Evolutionary conservation across 2,329 filamentous ascomycete genomes (phyloP), one percentile per base, ranked within the genome.

Genomic region (Microdochium bolleyi): DNA sequence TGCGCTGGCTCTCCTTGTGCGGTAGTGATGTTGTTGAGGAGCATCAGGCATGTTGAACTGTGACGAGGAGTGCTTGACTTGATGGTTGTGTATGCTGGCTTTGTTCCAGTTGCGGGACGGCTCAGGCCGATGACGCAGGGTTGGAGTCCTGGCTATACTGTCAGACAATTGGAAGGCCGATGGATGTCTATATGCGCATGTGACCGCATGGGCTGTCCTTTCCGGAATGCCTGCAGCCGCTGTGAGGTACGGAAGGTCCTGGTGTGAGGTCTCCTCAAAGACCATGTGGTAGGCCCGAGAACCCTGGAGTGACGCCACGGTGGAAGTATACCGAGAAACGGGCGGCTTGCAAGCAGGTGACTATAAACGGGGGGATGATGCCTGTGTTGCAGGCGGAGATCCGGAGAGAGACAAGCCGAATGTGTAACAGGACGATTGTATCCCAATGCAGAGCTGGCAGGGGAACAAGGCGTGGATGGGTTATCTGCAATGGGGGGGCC

Each of bases 211-310:
- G n/a, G n/a, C n/a, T 41, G 14, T 16, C 16, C 37, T 41, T 41
- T 41, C 14, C 37, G 41, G 41, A 22, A 22, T 7, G 7, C 16
- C 13, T 22, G 19, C 3, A 24, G 21, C 37, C 4, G 7, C 7
- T 41, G 7, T 41, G 14, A 8, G 5, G 11, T 30, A 16, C 7
- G 16, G 16, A 44, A 16, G 7, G 37, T 22, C 5, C 37, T 44
- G 16, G 24, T 30, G 13, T 34, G 13, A 16, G 24, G 11, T 38
- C 54, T 55, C 14, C 46, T 54, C 50, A 54, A 44, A n/a, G 37
- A 22, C 37, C 37, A n/a, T 30, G 27, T 30, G 11, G 27, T 30
- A 30, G 27, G n/a, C 11, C 27, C 27, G 27, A 30, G 27, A 30
- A 11, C 5, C 5, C 27, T 11, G 27, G 27, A 30, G 27, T 30